phyloP scores from a whole-genome alignment of 1,284 basidiomycete genomes.

The Macrocystidia cucumis region DNA sequence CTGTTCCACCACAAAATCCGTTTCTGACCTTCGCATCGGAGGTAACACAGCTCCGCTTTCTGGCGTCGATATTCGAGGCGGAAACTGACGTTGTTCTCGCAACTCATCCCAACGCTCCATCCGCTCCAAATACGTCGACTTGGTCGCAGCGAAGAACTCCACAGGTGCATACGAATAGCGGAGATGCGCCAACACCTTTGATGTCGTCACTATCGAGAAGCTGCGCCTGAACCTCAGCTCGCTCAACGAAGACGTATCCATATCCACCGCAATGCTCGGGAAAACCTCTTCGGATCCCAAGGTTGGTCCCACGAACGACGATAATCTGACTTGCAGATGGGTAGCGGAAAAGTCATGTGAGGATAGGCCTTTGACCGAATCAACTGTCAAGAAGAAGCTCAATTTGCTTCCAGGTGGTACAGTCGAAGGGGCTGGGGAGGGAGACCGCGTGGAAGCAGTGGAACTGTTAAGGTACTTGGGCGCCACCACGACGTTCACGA shows the following conservation, averaged over 20 bases:
- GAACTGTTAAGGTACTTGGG: conserved; percentile 56
- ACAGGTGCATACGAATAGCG: conserved; percentile 73
- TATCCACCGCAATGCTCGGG: conserved; percentile 67
- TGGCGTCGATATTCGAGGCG: conserved; percentile 22
- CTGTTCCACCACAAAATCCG: conserved; percentile 86
- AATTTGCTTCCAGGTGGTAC: conserved; percentile 71
- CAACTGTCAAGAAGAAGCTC: conserved; percentile 76
- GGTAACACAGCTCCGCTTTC: conserved; percentile 38
- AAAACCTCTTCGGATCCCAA: conserved; percentile 76
- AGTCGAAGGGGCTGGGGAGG: conserved; percentile 58
- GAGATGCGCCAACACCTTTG: conserved; percentile 69
- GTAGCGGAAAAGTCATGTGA: conserved; percentile 79
- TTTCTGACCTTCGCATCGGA: conserved; percentile 86
- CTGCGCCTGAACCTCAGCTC: conserved; percentile 76
- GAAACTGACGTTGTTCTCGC: conserved; percentile 55
- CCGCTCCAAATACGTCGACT: conserved; percentile 77
- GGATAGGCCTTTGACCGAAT: conserved; percentile 82
- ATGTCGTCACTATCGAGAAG: conserved; percentile 71
- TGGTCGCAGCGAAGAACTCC: conserved; percentile 82
- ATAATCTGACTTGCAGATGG: conserved; percentile 80
- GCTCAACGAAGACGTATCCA: conserved; percentile 64
- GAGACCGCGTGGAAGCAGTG: conserved; percentile 54
- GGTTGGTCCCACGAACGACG: conserved; percentile 71
- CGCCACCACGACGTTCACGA: conserved; percentile 61
- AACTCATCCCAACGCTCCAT: conserved; percentile 90